These are phyloP conservation scores for Hibiscus tridactylites DNA, from an alignment of 345 rosid genomes.

Conservation along the genomic window DNA sequence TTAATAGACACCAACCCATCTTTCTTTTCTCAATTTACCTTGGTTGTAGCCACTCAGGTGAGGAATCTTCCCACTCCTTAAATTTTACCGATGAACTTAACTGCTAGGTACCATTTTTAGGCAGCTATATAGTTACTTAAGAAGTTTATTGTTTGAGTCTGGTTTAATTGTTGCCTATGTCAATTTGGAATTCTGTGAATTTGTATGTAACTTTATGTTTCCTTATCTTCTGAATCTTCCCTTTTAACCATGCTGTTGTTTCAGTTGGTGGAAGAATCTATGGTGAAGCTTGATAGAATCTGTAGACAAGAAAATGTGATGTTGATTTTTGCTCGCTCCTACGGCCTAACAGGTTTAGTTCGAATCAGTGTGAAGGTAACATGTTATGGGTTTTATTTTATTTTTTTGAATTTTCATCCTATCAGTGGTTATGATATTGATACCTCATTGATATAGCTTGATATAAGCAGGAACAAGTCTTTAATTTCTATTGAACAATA, in stretches of 20 bases:
- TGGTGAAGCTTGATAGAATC: conserved; percentile 79
- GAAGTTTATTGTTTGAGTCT: background rate
- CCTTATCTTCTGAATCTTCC: background rate
- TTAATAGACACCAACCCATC: conserved; percentile 61
- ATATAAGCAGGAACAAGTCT: background rate
- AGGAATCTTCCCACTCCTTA: background rate
- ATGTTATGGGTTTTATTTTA: background rate
- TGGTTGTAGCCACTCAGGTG: conserved; percentile 95
- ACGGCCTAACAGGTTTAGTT: conserved; percentile 88
- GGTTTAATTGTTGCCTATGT: background rate
- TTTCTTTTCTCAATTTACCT: conserved; percentile 83
- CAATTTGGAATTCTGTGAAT: background rate
- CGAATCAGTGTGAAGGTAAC: conserved; percentile 84
- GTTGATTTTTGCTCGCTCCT: conserved; percentile 91
- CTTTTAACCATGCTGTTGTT: conserved; percentile 11
- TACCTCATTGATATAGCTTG: background rate
- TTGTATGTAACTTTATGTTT: background rate
- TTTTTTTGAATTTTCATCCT: background rate
- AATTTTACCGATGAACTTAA: background rate
- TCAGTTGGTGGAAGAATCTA: conserved; percentile 82
- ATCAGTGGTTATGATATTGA: background rate
- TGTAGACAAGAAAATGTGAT: conserved; percentile 78
- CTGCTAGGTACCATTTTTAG: background rate
- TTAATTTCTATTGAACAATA: background rate
- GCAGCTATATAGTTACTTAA: background rate